Evolutionary conservation across 1,139 yeast genomes (phyloP).

Genomic region (Saccharomyces hybrid): DNA sequence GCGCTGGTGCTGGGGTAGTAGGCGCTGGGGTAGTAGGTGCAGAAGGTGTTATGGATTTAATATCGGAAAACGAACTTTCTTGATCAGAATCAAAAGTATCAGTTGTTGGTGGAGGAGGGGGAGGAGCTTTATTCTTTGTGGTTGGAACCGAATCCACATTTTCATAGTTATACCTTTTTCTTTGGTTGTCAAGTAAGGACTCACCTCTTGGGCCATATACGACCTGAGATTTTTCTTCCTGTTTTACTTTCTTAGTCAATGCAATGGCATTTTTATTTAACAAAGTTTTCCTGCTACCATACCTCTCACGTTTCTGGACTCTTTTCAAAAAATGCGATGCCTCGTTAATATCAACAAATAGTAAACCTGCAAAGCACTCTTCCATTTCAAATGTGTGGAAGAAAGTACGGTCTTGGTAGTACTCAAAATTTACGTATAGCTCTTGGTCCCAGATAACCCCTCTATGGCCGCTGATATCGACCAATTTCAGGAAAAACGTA

Average conservation of each 20-base stretch:
- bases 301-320: constrained; percentile 66
- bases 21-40: constrained; percentile 28
- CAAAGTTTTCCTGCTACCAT: constrained; percentile 78
- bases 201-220: constrained; percentile 72
- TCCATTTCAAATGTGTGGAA: constrained; percentile 93
- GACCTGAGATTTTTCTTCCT: constrained; percentile 32
- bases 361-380: constrained; percentile 78
- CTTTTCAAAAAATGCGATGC: constrained; percentile 79
- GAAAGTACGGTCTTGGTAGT: constrained; percentile 87
- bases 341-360: constrained; percentile 83
- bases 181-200: constrained; percentile 27
- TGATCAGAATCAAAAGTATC: constrained; percentile 13
- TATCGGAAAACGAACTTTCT: constrained; percentile 14
- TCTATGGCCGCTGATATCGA: constrained; percentile 70
- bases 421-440: constrained; percentile 75
- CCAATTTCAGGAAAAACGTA: constrained; percentile 81
- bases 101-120: constrained; percentile 41
- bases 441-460: constrained; percentile 98
- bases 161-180: constrained; percentile 30
- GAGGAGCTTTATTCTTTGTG: constrained; percentile 41
- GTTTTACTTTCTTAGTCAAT: constrained; percentile 43
- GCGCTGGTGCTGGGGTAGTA: constrained; percentile 17
- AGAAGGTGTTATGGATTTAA: constrained; percentile 20
- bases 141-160: constrained; percentile 23
- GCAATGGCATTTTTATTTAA: constrained; percentile 85